These are phyloP conservation scores for Canna indica DNA, from an alignment of 176 grass and related monocot species.

Conservation along the genomic window DNA sequence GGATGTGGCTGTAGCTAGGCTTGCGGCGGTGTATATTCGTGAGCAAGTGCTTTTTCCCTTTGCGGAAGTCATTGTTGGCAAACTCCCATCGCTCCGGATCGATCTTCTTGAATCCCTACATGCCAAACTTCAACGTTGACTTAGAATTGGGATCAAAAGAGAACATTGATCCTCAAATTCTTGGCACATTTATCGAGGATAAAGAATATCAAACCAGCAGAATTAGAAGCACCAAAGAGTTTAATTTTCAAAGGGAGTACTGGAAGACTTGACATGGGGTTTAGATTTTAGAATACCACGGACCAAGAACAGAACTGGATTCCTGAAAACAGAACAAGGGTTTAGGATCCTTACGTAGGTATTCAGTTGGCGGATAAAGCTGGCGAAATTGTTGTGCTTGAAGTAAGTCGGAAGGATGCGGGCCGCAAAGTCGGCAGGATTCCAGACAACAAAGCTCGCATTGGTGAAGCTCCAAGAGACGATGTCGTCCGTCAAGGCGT, in stretches of 20 bases:
- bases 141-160: neutral
- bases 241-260: neutral
- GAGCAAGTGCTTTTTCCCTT: conserved; percentile 58
- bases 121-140: neutral
- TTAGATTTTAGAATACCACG: neutral
- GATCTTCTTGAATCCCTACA: conserved; percentile 72
- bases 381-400: conserved; percentile 23
- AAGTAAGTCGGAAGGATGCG: conserved; percentile 16
- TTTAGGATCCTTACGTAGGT: conserved; percentile 6
- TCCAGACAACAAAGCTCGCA: conserved; percentile 19
- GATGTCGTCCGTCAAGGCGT: conserved; percentile 10
- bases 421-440: conserved; percentile 6
- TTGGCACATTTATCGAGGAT: neutral
- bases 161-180: neutral
- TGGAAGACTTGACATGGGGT: neutral
- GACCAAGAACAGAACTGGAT: neutral
- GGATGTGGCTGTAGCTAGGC: conserved; percentile 79
- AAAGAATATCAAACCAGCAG: neutral
- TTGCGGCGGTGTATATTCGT: conserved; percentile 71
- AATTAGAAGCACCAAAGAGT: neutral
- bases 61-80: conserved; percentile 66
- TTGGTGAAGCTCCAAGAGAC: conserved; percentile 11
- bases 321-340: neutral
- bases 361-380: conserved; percentile 21
- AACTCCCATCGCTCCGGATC: conserved; percentile 82